Base-by-base conservation (phyloP, 106 monocot species). In the Triglochin maritima region DNA sequence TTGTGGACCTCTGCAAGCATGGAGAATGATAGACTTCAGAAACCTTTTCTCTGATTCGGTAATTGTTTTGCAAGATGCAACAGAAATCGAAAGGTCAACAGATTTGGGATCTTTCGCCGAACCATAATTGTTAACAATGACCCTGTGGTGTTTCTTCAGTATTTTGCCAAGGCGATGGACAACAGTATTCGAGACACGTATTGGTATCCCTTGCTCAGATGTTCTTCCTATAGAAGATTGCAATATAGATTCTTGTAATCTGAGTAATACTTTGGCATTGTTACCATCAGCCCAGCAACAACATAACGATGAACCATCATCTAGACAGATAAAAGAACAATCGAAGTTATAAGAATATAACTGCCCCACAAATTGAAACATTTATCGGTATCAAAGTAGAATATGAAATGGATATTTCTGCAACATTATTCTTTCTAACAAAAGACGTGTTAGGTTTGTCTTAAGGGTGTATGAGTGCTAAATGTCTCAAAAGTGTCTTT, bases 241-340 rank as follows among this genome's bases (percentile, higher is more conserved):
- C 42, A 49, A 49, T 57, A 64, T 44, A 78, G 57, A 68, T 76
- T 85, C 85, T 47, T 76, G 74, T 4, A 94, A 67, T 50, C 71
- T 71, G 60, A 95, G 95, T 65, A 95, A 65, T 55, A 61, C 69
- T 55, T 68, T 74, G 46, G 95, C 85, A 67, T 70, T 81, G 68
- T 63, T 71, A 57, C 51, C 70, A 64, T 82, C 78, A 59, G 87
- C 87, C 95, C 95, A 95, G 71, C 90, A 87, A 72, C 74, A 90
- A 62, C 82, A 87, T 14, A 78, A 50, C 6, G 87, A 82, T 57
- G 83, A 90, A 7, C 95, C 90, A 71, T 95, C 95, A 80, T 90
- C 95, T 95, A 58, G 58, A 65, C 15, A 74, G 47, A 29, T 3
- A 60, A 29, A 56, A 44, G 1, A 45, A 43, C 2, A 59, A 7